A percentile compares a stretch with the other conserved stretches of the same genome.
Conservation (phyloP, 2,329 filamentous ascomycete genomes). For the Cladophialophora psammophila region DNA sequence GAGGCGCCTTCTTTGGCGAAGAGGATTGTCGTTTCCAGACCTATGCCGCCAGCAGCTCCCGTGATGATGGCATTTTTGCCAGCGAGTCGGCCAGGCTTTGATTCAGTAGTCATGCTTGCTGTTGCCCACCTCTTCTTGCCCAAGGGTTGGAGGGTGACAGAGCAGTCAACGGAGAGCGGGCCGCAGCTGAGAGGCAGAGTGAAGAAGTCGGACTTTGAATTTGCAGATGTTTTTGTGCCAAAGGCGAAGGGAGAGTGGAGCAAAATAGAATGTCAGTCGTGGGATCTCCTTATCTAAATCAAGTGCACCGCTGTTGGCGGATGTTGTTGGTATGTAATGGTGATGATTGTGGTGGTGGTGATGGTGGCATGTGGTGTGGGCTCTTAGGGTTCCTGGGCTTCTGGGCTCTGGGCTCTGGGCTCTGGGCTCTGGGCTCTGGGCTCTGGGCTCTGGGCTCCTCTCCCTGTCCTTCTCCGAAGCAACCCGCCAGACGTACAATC, state of each 20-base stretch:
- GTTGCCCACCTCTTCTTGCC: neutral
- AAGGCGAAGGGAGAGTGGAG: neutral
- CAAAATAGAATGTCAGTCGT: neutral
- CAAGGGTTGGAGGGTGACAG: neutral
- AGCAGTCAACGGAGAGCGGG: neutral
- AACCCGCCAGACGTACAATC: slow-evolving; percentile 11
- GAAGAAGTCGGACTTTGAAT: neutral
- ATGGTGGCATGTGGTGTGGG: neutral
- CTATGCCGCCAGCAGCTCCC: slow-evolving; percentile 73
- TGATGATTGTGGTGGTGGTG: neutral
- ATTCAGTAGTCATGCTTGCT: slow-evolving; percentile 25
- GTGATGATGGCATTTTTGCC: slow-evolving; percentile 66
- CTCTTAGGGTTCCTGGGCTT: no score
- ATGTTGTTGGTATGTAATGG: neutral
- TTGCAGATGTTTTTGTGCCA: neutral
- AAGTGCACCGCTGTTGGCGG: neutral
- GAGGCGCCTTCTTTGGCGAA: slow-evolving; percentile 88
- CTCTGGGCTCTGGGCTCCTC: no score
- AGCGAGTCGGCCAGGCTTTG: slow-evolving; percentile 58
- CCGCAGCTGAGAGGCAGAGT: neutral
- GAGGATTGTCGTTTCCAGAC: slow-evolving; percentile 88
- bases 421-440: no score
- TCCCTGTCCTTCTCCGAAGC: slow-evolving; percentile 12
- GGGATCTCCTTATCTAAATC: slow-evolving; percentile 12
- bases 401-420: no score